A percentile compares a stretch with the other conserved stretches of the same genome.
Evolutionary conservation across 257 asterid species (phyloP).

Genomic region (Anisodus tanguticus): DNA sequence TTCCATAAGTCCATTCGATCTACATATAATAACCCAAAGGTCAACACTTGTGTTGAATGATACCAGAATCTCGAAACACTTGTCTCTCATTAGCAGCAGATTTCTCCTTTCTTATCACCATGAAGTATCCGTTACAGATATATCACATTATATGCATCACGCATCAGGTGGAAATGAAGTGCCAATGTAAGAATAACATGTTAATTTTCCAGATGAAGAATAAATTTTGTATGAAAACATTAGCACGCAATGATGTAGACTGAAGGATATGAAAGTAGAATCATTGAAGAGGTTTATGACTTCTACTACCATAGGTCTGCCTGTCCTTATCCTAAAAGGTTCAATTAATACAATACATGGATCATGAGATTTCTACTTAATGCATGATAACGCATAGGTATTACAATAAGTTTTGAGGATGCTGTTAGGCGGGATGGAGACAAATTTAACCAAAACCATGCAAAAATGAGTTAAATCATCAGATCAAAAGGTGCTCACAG

Average conservation of each 20-base stretch:
- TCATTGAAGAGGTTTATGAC: conserved; percentile 5
- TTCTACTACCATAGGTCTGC: background rate
- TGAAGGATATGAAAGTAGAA: background rate
- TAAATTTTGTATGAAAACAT: no score
- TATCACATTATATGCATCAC: no score
- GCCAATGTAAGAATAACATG: no score
- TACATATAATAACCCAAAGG: no score
- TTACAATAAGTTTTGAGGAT: background rate
- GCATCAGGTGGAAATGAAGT: no score
- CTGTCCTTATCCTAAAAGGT: background rate
- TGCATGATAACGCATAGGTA: background rate
- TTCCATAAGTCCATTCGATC: no score
- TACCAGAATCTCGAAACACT: no score
- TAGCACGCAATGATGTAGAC: background rate
- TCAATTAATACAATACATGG: background rate
- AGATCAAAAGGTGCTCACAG: background rate
- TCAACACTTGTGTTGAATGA: no score
- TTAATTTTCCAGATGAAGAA: no score
- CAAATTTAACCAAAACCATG: background rate
- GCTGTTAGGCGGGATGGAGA: background rate
- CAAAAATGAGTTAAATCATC: background rate
- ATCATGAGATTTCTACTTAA: conserved; percentile 6
- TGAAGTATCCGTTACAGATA: no score
- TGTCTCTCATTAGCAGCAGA: no score
- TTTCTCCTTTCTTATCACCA: no score